These are phyloP conservation scores for Nidularia sp. DNA, from an alignment of 768 basidiomycete genomes.

Conservation along the genomic window DNA sequence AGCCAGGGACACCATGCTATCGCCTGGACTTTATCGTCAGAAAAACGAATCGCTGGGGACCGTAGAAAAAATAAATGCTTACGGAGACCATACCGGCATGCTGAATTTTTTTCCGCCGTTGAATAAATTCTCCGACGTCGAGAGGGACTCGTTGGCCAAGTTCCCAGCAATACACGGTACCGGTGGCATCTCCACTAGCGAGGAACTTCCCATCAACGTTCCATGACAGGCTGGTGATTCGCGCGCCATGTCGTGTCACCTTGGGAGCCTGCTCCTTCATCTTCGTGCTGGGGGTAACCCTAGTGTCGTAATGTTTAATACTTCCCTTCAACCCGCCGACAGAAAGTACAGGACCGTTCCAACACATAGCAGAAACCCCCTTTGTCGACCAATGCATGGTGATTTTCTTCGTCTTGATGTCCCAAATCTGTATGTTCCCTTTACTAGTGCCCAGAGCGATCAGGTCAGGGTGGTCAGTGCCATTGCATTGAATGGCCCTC, in stretches of 20 bases:
- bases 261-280: slow-evolving; percentile 63
- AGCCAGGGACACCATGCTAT: slow-evolving; percentile 90
- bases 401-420: slow-evolving; percentile 52
- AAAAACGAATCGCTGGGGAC: slow-evolving; percentile 1
- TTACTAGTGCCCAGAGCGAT: slow-evolving; percentile 61
- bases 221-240: slow-evolving; percentile 67
- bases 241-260: slow-evolving; percentile 63
- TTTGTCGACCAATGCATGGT: slow-evolving; percentile 51
- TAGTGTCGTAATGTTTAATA: slow-evolving; percentile 72
- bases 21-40: slow-evolving; percentile 41
- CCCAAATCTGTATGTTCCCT: slow-evolving; percentile 73
- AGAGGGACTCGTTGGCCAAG: slow-evolving; percentile 45
- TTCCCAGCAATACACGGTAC: slow-evolving; percentile 79
- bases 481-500: slow-evolving; percentile 35
- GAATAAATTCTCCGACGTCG: slow-evolving; percentile 51
- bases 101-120: slow-evolving; percentile 65
- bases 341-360: slow-evolving; percentile 63
- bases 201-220: slow-evolving; percentile 60
- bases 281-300: slow-evolving; percentile 40
- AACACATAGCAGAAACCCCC: slow-evolving; percentile 60
- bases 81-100: slow-evolving; percentile 60
- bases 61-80: not conserved
- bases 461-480: slow-evolving; percentile 26
- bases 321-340: slow-evolving; percentile 65
- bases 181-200: slow-evolving; percentile 75